These are phyloP conservation scores for Trypethelium eluteriae DNA, from an alignment of 495 filamentous ascomycete genomes.

Conservation along the genomic window DNA sequence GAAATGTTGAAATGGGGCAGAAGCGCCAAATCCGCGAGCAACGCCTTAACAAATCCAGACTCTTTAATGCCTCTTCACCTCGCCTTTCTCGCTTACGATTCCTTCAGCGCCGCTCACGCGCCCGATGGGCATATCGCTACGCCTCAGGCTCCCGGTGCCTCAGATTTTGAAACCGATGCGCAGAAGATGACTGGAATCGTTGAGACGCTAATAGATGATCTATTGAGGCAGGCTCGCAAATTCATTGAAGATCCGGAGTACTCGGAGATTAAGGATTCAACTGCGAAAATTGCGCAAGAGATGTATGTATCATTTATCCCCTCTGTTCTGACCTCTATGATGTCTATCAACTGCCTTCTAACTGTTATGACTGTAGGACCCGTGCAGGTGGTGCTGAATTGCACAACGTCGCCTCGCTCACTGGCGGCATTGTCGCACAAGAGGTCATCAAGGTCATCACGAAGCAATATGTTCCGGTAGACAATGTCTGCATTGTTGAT, in stretches of 20 bases:
- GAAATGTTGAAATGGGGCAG: constrained; percentile 23
- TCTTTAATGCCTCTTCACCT: constrained; percentile 74
- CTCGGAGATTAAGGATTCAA: constrained; percentile 40
- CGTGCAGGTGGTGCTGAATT: constrained; percentile 79
- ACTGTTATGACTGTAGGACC: constrained; percentile 36
- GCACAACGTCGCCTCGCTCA: constrained; percentile 87
- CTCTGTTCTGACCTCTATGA: background rate
- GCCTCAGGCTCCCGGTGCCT: constrained; percentile 21
- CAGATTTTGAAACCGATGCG: constrained; percentile 28
- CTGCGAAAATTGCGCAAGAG: constrained; percentile 29
- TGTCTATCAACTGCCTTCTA: background rate
- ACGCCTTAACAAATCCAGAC: constrained; percentile 37
- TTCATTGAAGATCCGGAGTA: constrained; percentile 39
- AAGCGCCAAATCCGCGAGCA: constrained; percentile 27
- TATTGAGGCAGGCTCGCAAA: constrained; percentile 44
- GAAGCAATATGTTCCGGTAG: constrained; percentile 89
- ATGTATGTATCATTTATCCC: constrained; percentile 24
- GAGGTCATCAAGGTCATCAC: constrained; percentile 95
- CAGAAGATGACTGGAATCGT: constrained; percentile 32
- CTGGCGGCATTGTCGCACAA: constrained; percentile 87
- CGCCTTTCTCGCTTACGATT: constrained; percentile 59
- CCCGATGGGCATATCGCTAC: constrained; percentile 23
- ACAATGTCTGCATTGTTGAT: constrained; percentile 91
- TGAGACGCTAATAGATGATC: constrained; percentile 40
- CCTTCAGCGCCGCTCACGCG: constrained; percentile 38